Evolutionary conservation across 768 basidiomycete genomes (phyloP).

Genomic region (Rubroboletus pulcherrimus): DNA sequence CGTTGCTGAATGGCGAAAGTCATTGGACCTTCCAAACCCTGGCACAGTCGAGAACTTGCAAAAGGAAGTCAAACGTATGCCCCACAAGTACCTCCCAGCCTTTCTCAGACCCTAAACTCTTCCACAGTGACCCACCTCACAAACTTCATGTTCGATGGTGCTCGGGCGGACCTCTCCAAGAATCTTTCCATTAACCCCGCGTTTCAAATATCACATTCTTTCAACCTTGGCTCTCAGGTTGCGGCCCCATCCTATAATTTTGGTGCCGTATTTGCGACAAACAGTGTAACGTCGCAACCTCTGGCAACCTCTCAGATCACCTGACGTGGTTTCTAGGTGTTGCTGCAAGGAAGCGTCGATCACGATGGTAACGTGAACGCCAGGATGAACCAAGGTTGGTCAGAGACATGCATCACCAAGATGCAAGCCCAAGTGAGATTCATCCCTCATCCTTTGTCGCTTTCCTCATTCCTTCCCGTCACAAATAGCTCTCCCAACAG

Average conservation of each 20-base stretch:
- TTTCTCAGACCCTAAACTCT: not conserved
- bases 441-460: not conserved
- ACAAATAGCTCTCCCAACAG: conserved; percentile 64
- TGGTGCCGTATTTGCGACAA: conserved; percentile 86
- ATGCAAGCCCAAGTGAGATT: conserved; percentile 76
- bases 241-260: conserved; percentile 89
- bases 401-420: conserved; percentile 72
- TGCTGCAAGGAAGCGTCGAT: conserved; percentile 92
- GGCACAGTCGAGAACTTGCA: conserved; percentile 90
- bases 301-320: conserved; percentile 15
- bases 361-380: conserved; percentile 88
- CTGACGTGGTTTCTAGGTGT: conserved; percentile 50
- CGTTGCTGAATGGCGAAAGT: conserved; percentile 77
- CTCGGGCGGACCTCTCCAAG: conserved; percentile 93
- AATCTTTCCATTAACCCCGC: conserved; percentile 89
- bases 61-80: conserved; percentile 86
- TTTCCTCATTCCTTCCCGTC: conserved; percentile 10
- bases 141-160: conserved; percentile 97
- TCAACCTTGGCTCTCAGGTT: conserved; percentile 85
- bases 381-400: conserved; percentile 89
- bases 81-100: conserved; percentile 2
- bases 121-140: conserved; percentile 78
- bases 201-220: conserved; percentile 98
- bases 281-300: conserved; percentile 47
- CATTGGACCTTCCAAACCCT: conserved; percentile 83